These are phyloP conservation scores for Saprolegnia parasitica DNA, from an alignment of 352 stramenopile species.

Conservation along the genomic window DNA sequence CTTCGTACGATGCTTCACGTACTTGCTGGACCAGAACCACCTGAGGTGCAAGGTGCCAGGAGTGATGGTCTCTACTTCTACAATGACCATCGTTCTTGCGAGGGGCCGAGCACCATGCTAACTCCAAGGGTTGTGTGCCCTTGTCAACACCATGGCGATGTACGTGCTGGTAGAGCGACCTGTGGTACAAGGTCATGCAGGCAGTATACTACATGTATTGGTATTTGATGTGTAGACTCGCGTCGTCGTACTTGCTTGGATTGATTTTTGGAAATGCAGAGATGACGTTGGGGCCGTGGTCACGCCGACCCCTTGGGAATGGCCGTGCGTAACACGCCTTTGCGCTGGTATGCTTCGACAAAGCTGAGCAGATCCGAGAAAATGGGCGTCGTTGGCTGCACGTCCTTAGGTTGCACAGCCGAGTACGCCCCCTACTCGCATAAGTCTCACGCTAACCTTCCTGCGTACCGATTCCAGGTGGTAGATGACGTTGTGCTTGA, in stretches of 20 bases:
- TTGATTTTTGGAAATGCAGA: background rate
- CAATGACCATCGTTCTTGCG: too few relatives aligned
- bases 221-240: too few relatives aligned
- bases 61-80: too few relatives aligned
- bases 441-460: background rate
- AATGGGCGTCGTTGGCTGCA: slow-evolving; percentile 45
- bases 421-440: slow-evolving; percentile 50
- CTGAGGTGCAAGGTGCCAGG: too few relatives aligned
- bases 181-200: too few relatives aligned
- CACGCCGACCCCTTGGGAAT: slow-evolving; percentile 31
- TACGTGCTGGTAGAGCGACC: too few relatives aligned
- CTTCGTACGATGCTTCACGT: background rate
- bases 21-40: too few relatives aligned
- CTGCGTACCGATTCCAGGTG: slow-evolving; percentile 38
- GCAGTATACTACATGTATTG: too few relatives aligned
- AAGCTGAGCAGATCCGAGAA: slow-evolving; percentile 74
- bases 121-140: too few relatives aligned
- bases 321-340: slow-evolving; percentile 49
- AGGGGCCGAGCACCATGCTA: too few relatives aligned
- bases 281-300: background rate
- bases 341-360: slow-evolving; percentile 68
- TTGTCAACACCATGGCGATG: too few relatives aligned
- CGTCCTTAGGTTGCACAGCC: slow-evolving; percentile 44
- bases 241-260: too few relatives aligned
- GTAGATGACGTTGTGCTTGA: slow-evolving; percentile 69